Evolutionary conservation across 83 land plant species (phyloP).

Genomic region (Isoetes engelmannii): DNA sequence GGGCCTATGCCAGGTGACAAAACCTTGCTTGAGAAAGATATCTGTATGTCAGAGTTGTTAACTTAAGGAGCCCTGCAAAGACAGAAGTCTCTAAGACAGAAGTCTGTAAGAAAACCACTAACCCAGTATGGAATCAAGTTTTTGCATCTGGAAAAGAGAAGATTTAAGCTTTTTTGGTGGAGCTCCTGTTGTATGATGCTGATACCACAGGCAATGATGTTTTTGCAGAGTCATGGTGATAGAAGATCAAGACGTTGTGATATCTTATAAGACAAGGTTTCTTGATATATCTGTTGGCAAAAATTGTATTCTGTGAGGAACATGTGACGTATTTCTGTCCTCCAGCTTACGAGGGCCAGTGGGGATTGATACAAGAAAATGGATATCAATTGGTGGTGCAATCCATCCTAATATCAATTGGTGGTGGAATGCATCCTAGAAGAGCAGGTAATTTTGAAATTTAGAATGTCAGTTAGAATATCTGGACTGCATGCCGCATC

Average conservation of each 20-base stretch:
- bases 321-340: too few relatives aligned
- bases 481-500: too few relatives aligned
- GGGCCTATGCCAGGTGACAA: conserved; percentile 24
- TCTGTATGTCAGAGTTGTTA: conserved; percentile 64
- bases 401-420: too few relatives aligned
- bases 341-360: too few relatives aligned
- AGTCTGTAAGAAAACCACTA: conserved; percentile 22
- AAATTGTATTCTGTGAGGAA: too few relatives aligned
- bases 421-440: too few relatives aligned
- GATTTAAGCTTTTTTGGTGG: conserved; percentile 39
- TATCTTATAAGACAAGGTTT: neutral
- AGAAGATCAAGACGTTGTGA: conserved; percentile 10
- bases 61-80: conserved; percentile 47
- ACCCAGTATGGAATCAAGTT: conserved; percentile 75
- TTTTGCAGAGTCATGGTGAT: conserved; percentile 19
- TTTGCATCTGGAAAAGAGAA: conserved; percentile 70
- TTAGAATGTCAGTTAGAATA: too few relatives aligned
- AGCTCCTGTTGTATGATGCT: conserved; percentile 48
- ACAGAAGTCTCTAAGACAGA: too few relatives aligned
- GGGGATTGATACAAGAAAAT: too few relatives aligned
- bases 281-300: conserved; percentile 49
- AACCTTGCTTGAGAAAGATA: conserved; percentile 36
- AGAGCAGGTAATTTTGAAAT: too few relatives aligned
- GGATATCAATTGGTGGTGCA: too few relatives aligned
- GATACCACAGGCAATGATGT: conserved; percentile 34